Evolutionary conservation across 106 monocot genomes (phyloP), one percentile per base, ranked within the genome.

Genomic region (Ottelia alismoides): DNA sequence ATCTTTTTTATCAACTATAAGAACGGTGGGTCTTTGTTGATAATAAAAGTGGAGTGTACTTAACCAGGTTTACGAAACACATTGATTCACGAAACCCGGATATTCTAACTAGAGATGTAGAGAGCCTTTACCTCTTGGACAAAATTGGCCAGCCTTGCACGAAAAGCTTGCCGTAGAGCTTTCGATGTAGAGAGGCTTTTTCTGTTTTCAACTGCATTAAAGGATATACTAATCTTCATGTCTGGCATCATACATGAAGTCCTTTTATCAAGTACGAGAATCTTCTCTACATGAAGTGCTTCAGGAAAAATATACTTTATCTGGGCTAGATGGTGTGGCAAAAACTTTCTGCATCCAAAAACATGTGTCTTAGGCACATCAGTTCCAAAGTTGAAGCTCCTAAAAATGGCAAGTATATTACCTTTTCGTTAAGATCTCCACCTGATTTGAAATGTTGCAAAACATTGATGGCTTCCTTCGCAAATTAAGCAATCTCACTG

Each of bases 261-360:
- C 25, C 28, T 25, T 45, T 66, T 30, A 30, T 66, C 56, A 24
- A 56, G 55, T 18, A 48, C 18, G 25, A 47, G 55, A 17, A 56
- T 54, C 54, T 31, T 66, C 47, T 66, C 66, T 31, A 56, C 18
- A 9, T 28, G 1, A 47, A 66, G 12, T 20, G 56, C 56, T 30
- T 66, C 66, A 49, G 56, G 56, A 19, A 66, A 46, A 21, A 66
- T 25, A 31, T 56, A 55, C 43, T 66, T 66, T 21, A 66, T 56
- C 31, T 66, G 66, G 22, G 66, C 66, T 28, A 66, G 66, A 66
- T 66, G 46, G 18, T 24, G 17, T 21, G 47, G 49, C 22, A 48
- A 44, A 22, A 66, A 66, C 26, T 66, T 66, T 56, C 65, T 65
- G 45, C n/a, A n/a, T n/a, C n/a, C n/a, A n/a, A n/a, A n/a, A n/a